Percentiles rank a stretch among this genome's conserved stretches.
Evolutionary conservation across 768 basidiomycete species (phyloP).

Genomic region (Melanogaster broomeanus): DNA sequence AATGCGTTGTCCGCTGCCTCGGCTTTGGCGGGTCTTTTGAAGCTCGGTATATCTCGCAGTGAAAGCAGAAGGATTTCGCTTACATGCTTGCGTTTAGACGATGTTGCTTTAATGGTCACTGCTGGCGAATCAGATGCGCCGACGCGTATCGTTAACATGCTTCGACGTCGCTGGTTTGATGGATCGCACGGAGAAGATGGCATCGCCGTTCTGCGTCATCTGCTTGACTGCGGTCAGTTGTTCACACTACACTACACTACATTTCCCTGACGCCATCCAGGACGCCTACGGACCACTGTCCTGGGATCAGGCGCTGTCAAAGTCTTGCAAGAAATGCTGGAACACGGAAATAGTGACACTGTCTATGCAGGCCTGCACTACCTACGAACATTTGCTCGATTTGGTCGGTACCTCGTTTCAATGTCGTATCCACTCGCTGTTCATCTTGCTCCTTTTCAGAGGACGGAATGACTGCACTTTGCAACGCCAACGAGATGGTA

Average conservation of each 20-base stretch:
- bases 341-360: conserved; percentile 1
- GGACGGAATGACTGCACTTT: neutral
- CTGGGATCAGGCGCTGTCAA: conserved; percentile 14
- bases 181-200: conserved; percentile 27
- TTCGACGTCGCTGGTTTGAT: conserved; percentile 29
- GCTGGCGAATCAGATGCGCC: conserved; percentile 1
- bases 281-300: conserved; percentile 12
- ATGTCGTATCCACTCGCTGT: neutral
- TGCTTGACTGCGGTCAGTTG: conserved; percentile 24
- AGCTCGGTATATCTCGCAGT: conserved; percentile 16
- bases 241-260: too few relatives aligned
- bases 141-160: conserved; percentile 18
- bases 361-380: conserved; percentile 25
- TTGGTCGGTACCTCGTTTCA: conserved; percentile 10
- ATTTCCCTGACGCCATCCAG: conserved; percentile 5
- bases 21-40: conserved; percentile 14
- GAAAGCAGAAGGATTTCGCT: neutral
- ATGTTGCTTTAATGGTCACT: conserved; percentile 11
- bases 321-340: conserved; percentile 16
- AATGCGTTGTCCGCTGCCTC: conserved; percentile 22
- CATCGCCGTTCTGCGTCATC: conserved; percentile 13
- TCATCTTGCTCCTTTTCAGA: conserved; percentile 6
- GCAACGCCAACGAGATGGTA: conserved; percentile 6
- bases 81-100: conserved; percentile 10
- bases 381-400: conserved; percentile 17